A percentile compares a stretch with the other conserved stretches of the same genome.
Evolutionary conservation across 768 basidiomycete genomes (phyloP).

Genomic region (Psilocybe cyanescens): DNA sequence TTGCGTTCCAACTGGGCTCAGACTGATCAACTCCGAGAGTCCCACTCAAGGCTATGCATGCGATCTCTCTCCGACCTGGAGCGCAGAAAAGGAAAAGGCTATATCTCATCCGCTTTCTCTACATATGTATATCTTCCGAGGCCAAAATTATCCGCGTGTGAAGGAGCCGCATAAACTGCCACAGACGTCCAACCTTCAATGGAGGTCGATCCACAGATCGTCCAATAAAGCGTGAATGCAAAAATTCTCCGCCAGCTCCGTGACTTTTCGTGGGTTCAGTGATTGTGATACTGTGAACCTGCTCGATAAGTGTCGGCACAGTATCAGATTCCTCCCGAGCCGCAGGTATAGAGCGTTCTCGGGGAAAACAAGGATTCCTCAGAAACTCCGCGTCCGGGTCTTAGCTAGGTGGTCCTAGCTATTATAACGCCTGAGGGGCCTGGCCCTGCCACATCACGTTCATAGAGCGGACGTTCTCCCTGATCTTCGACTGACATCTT

Average conservation of each 20-base stretch:
- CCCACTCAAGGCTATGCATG: neutral
- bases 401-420: neutral
- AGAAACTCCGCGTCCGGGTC: neutral
- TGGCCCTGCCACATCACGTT: slow-evolving; percentile 19
- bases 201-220: slow-evolving; percentile 1
- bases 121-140: neutral
- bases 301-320: neutral
- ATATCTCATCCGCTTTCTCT: neutral
- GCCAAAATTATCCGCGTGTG: slow-evolving; percentile 1
- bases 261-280: slow-evolving; percentile 15
- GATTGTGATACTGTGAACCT: neutral
- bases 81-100: neutral
- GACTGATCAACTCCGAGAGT: no score
- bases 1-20: no score
- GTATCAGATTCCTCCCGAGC: slow-evolving; percentile 10
- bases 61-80: neutral
- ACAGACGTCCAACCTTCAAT: neutral
- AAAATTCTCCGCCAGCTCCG: slow-evolving; percentile 2
- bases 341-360: neutral
- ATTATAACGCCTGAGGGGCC: neutral
- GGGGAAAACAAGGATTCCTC: neutral
- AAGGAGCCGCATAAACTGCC: slow-evolving; percentile 9
- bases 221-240: slow-evolving; percentile 2
- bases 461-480: slow-evolving; percentile 18
- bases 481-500: slow-evolving; percentile 20